These are phyloP conservation scores for Sporothrix luriei DNA, from an alignment of 2,329 filamentous ascomycete genomes.

Conservation along the genomic window DNA sequence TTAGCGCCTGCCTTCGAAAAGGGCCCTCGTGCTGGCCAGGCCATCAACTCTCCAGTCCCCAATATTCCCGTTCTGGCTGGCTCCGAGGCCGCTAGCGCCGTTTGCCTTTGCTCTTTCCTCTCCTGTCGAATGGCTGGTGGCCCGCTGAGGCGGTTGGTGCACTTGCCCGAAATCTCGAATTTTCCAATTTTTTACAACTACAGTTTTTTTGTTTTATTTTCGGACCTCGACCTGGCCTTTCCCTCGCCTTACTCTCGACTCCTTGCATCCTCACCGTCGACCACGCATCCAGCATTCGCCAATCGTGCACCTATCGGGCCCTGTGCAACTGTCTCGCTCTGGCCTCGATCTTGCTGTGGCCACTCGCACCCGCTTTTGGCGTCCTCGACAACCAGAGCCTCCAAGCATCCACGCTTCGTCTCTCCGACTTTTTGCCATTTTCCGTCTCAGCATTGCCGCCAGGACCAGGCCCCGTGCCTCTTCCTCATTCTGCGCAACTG, in stretches of 20 bases:
- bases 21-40: background rate
- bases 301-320: slow-evolving; percentile 10
- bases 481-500: slow-evolving; percentile 6
- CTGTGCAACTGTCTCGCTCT: background rate
- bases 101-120: slow-evolving; percentile 15
- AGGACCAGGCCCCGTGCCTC: slow-evolving; percentile 18
- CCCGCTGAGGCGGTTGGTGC: background rate
- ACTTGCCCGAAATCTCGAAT: slow-evolving; percentile 28
- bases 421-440: slow-evolving; percentile 1
- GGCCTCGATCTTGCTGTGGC: background rate
- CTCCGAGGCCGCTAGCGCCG: slow-evolving; percentile 12
- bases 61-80: slow-evolving; percentile 14
- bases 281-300: background rate
- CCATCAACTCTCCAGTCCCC: background rate
- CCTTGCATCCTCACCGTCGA: background rate
- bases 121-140: slow-evolving; percentile 20
- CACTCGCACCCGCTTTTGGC: background rate
- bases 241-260: slow-evolving; percentile 5
- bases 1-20: slow-evolving; percentile 14
- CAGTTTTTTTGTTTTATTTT: slow-evolving; percentile 25
- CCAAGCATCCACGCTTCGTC: background rate
- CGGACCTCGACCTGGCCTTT: slow-evolving; percentile 19
- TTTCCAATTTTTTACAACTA: slow-evolving; percentile 25
- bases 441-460: background rate
- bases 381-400: background rate